Conservation (phyloP, 805 yeast species). For the Lachancea lanzarotensis region DNA sequence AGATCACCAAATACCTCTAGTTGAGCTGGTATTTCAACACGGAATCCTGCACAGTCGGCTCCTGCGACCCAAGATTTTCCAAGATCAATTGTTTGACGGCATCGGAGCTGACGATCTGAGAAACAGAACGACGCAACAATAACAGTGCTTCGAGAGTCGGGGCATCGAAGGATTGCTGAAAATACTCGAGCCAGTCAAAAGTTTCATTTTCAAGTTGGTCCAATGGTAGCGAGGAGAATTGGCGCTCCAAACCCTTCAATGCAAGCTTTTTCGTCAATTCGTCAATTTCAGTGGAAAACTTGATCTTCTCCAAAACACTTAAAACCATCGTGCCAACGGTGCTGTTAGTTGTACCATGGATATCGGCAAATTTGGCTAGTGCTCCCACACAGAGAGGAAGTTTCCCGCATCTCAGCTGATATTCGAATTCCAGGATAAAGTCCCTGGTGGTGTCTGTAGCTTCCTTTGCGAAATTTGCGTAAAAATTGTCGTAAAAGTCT, state of each 20-base stretch:
- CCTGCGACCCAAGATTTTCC: constrained; percentile 14
- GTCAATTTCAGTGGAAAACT: constrained; percentile 16
- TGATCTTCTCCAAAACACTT: constrained; percentile 20
- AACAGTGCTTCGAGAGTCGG: constrained; percentile 17
- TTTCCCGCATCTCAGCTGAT: constrained; percentile 25
- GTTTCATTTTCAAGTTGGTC: constrained; percentile 15
- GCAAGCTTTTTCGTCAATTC: constrained; percentile 30
- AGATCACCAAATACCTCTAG: no score
- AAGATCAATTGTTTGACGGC: constrained; percentile 19
- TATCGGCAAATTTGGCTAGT: constrained; percentile 19
- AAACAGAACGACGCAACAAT: constrained; percentile 11
- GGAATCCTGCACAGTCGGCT: constrained; percentile 22
- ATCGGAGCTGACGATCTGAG: neutral
- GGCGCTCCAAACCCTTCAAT: constrained; percentile 24
- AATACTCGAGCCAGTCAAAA: constrained; percentile 23
- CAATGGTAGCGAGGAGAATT: constrained; percentile 18
- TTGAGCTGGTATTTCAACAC: constrained; percentile 25
- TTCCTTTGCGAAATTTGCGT: constrained; percentile 36
- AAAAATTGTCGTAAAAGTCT: constrained; percentile 40
- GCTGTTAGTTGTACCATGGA: constrained; percentile 15
- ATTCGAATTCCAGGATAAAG: constrained; percentile 25
- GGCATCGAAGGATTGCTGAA: constrained; percentile 12
- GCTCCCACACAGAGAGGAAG: constrained; percentile 29
- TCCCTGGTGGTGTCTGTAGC: constrained; percentile 35
- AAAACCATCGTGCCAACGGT: constrained; percentile 26